Percentiles rank a stretch among this genome's conserved stretches.
phyloP scores from a whole-genome alignment of 352 stramenopile genomes.

The Phytophthora pluvialis region DNA sequence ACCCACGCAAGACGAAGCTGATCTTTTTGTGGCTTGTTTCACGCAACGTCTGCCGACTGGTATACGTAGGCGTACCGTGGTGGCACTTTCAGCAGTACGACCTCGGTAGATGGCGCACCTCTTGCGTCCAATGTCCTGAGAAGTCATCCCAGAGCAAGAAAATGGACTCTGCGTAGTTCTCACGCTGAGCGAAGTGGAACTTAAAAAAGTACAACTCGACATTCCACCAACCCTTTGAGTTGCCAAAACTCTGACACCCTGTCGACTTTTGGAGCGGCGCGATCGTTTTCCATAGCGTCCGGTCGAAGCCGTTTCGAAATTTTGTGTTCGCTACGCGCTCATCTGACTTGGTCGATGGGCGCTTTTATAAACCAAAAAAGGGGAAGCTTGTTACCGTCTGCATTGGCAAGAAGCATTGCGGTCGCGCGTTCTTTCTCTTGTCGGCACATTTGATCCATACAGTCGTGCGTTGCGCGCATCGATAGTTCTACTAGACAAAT shows the following conservation, averaged over 20 bases:
- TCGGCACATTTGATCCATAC: no score
- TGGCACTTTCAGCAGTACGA: no score
- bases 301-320: neutral
- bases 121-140: neutral
- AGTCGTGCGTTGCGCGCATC: neutral
- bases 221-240: no score
- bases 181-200: conserved; percentile 1
- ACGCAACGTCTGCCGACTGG: neutral
- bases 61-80: no score
- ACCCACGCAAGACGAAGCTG: neutral
- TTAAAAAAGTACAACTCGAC: neutral
- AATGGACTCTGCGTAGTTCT: neutral
- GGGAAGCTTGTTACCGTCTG: conserved; percentile 1
- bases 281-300: neutral
- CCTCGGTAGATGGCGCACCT: no score
- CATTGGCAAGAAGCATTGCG: conserved; percentile 10
- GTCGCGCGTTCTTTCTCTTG: no score
- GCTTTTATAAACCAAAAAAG: conserved; percentile 19
- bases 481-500: conserved; percentile 16
- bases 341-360: neutral
- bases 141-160: neutral
- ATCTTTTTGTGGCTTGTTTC: neutral
- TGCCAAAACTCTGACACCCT: neutral
- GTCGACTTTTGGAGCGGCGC: neutral
- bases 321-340: neutral